A percentile compares a stretch with the other conserved stretches of the same genome.
Conservation (phyloP, 495 filamentous ascomycete species). For the Penicillium waksmanii region DNA sequence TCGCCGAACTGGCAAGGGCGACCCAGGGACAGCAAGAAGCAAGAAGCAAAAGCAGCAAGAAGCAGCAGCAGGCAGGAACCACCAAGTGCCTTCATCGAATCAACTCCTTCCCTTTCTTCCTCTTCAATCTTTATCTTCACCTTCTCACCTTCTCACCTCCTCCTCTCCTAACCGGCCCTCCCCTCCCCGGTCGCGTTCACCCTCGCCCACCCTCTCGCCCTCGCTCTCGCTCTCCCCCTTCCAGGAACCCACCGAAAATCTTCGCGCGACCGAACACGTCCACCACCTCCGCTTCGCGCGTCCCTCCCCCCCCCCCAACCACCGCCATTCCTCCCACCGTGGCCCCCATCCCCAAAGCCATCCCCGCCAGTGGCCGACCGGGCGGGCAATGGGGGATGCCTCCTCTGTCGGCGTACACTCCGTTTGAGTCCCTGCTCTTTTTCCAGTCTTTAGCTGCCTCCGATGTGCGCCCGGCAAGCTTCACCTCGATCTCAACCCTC, state of each 20-base stretch:
- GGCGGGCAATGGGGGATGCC: slow-evolving; percentile 56
- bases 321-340: slow-evolving; percentile 34
- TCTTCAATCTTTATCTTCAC: background rate
- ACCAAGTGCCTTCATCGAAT: background rate
- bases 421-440: slow-evolving; percentile 85
- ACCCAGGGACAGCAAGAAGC: too few relatives aligned
- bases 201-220: background rate
- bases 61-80: background rate
- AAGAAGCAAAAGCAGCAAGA: background rate
- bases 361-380: slow-evolving; percentile 46
- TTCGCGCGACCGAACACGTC: slow-evolving; percentile 18
- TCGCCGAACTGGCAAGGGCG: too few relatives aligned
- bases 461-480: slow-evolving; percentile 66
- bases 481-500: slow-evolving; percentile 71
- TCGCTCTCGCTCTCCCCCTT: background rate
- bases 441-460: slow-evolving; percentile 79
- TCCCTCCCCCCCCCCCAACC: slow-evolving; percentile 4
- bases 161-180: background rate
- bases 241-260: slow-evolving; percentile 15
- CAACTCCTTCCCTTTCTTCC: background rate
- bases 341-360: slow-evolving; percentile 45
- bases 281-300: slow-evolving; percentile 12
- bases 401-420: slow-evolving; percentile 70
- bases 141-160: background rate
- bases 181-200: background rate